Evolutionary conservation across 345 rosid species (phyloP).

Genomic region (Salix caprea): DNA sequence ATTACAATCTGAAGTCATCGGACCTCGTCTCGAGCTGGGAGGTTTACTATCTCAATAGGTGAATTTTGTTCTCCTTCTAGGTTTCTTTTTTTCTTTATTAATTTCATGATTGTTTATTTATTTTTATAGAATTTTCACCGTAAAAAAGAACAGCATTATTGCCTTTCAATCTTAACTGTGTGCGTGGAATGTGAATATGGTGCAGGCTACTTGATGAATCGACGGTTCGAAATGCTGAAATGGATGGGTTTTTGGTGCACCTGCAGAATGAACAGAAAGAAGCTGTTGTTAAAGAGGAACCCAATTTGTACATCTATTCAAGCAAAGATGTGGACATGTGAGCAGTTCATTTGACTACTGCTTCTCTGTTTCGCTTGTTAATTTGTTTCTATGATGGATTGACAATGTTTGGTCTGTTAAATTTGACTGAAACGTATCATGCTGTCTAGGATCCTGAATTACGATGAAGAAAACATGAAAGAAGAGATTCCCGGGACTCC

Average conservation of each 20-base stretch:
- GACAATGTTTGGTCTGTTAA: background rate
- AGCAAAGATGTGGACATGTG: slow-evolving; percentile 87
- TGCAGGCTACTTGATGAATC: slow-evolving; percentile 59
- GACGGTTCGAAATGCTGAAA: slow-evolving; percentile 54
- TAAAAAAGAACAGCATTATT: no score
- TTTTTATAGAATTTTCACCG: background rate
- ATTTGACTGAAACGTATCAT: background rate
- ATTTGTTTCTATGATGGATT: background rate
- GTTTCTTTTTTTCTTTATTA: background rate
- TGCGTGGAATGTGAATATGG: background rate
- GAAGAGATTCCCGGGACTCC: slow-evolving; percentile 61
- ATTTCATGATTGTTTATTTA: background rate
- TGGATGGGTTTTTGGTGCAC: slow-evolving; percentile 81
- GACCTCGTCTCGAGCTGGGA: slow-evolving; percentile 94
- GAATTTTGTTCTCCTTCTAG: background rate
- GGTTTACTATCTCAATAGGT: slow-evolving; percentile 82
- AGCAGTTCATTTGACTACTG: slow-evolving; percentile 28
- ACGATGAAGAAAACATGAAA: slow-evolving; percentile 45
- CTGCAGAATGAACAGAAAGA: slow-evolving; percentile 78
- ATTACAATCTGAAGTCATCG: slow-evolving; percentile 63
- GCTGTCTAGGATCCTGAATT: slow-evolving; percentile 56
- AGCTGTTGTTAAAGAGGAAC: slow-evolving; percentile 51
- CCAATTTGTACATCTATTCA: slow-evolving; percentile 68
- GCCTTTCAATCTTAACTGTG: background rate
- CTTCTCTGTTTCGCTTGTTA: background rate